Evolutionary conservation across 345 rosid species (phyloP).

Genomic region (Clausena lansium): DNA sequence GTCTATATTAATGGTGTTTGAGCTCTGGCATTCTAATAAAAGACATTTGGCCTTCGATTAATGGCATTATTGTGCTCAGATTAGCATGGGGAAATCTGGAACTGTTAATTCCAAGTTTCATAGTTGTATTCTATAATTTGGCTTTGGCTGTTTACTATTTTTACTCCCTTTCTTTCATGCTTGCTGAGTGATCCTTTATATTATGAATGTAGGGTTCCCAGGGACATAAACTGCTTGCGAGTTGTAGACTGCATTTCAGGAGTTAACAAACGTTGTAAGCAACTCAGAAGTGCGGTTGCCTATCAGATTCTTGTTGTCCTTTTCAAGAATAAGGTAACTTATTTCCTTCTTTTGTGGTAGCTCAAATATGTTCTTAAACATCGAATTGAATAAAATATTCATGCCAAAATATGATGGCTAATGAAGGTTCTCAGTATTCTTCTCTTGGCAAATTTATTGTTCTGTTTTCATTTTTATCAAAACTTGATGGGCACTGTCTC

Average conservation of each 20-base stretch:
- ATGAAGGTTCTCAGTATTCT: neutral
- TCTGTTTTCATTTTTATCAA: neutral
- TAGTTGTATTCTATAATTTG: neutral
- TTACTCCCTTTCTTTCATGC: neutral
- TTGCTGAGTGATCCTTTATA: conserved; percentile 19
- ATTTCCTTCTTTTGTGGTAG: neutral
- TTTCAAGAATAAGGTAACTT: conserved; percentile 60
- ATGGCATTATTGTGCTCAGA: neutral
- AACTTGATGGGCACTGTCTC: neutral
- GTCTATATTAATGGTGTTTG: neutral
- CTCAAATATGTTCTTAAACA: neutral
- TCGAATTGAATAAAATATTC: neutral
- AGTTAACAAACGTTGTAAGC: conserved; percentile 49
- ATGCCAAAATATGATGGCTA: neutral
- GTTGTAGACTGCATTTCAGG: conserved; percentile 72
- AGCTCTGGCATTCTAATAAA: neutral
- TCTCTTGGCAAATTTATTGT: neutral
- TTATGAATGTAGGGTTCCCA: conserved; percentile 55
- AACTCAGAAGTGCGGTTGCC: conserved; percentile 61
- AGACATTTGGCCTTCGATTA: neutral
- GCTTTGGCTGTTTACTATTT: neutral
- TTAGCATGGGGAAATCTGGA: neutral
- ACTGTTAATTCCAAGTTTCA: neutral
- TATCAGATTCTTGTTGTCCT: conserved; percentile 49
- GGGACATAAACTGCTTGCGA: conserved; percentile 74